These are phyloP conservation scores for Mimosa pudica DNA, from an alignment of 306 rosid species.

Conservation along the genomic window DNA sequence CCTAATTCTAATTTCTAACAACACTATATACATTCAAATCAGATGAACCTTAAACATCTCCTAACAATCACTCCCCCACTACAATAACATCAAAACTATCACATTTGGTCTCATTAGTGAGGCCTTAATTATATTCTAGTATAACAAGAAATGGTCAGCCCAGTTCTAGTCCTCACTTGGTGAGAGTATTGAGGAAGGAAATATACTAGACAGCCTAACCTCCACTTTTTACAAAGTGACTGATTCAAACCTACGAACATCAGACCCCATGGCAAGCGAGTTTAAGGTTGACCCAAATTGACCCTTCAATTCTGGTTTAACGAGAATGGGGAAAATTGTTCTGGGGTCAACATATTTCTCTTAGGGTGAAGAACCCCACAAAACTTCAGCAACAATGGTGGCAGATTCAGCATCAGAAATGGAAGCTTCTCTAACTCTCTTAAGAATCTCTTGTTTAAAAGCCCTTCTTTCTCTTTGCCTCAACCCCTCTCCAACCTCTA, in stretches of 20 bases:
- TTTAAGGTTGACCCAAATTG: no score
- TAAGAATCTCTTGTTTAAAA: slow-evolving; percentile 65
- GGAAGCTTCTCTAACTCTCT: slow-evolving; percentile 62
- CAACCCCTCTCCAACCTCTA: slow-evolving; percentile 94
- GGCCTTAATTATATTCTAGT: not conserved
- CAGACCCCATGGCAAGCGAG: no score
- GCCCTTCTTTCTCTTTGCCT: slow-evolving; percentile 87
- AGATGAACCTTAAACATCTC: not conserved
- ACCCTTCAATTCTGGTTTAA: not conserved
- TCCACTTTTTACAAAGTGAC: no score
- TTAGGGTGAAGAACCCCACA: slow-evolving; percentile 32
- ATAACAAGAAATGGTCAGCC: no score
- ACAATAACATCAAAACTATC: not conserved
- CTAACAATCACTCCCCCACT: not conserved
- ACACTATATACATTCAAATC: not conserved
- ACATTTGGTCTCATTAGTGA: not conserved
- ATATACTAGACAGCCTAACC: no score
- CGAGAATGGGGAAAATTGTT: not conserved
- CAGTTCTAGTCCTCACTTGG: no score
- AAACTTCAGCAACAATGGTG: slow-evolving; percentile 79
- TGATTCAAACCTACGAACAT: no score
- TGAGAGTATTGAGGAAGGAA: no score
- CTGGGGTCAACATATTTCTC: not conserved
- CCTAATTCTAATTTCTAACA: not conserved
- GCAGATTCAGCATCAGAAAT: slow-evolving; percentile 85